Evolutionary conservation across 2,329 filamentous ascomycete species (phyloP).

Genomic region (Coccinonectria pachysandricola): DNA sequence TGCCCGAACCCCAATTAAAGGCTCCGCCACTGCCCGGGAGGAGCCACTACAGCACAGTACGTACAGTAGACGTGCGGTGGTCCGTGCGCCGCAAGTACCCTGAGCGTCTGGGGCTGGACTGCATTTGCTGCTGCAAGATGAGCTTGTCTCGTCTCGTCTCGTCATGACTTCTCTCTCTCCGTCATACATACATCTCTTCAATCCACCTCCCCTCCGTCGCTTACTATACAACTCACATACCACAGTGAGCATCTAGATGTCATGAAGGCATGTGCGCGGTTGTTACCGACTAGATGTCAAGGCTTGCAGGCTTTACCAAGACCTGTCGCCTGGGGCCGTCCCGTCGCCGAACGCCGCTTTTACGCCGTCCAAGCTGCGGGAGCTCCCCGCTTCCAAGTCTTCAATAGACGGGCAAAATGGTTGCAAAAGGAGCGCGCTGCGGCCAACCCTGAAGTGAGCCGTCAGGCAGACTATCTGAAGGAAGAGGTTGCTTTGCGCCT

Average conservation of each 20-base stretch:
- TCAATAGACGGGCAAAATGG: slow-evolving; percentile 81
- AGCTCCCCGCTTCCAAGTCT: slow-evolving; percentile 74
- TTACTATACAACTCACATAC: slow-evolving; percentile 6
- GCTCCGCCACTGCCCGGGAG: no score
- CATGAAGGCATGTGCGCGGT: slow-evolving; percentile 22
- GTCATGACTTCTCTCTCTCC: slow-evolving; percentile 2
- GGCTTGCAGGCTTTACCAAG: slow-evolving; percentile 14
- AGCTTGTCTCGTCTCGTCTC: no score
- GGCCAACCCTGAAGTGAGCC: slow-evolving; percentile 55
- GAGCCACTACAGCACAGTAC: no score
- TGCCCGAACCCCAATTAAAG: no score
- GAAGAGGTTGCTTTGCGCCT: slow-evolving; percentile 82
- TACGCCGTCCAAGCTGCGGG: slow-evolving; percentile 75
- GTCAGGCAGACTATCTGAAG: slow-evolving; percentile 82
- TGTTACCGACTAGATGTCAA: slow-evolving; percentile 16
- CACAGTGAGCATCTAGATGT: slow-evolving; percentile 11
- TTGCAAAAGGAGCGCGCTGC: slow-evolving; percentile 85
- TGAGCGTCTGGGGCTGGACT: no score
- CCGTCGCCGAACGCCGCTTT: slow-evolving; percentile 30
- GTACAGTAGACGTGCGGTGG: no score
- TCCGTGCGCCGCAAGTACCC: no score
- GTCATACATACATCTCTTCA: neutral
- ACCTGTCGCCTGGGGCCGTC: slow-evolving; percentile 7
- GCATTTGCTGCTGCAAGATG: no score
- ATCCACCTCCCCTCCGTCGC: no score